Evolutionary conservation across 192 early-diverging fungal genomes (phyloP).

Genomic region (Backusella macrospora): DNA sequence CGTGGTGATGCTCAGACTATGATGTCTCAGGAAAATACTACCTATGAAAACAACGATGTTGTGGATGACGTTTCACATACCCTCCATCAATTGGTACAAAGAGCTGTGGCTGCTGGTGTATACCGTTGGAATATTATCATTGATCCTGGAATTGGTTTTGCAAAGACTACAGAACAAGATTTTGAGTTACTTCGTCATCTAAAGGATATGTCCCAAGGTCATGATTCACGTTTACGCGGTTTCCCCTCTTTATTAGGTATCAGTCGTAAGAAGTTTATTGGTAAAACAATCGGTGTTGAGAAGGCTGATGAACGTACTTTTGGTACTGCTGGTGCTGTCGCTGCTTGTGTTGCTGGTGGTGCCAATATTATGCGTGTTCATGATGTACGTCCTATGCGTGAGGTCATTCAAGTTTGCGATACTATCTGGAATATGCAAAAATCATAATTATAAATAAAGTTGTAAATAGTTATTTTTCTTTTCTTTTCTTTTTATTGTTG

Average conservation of each 20-base stretch:
- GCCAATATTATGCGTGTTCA: constrained; percentile 90
- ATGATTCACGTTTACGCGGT: constrained; percentile 54
- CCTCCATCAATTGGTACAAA: constrained; percentile 66
- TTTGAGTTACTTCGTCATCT: constrained; percentile 83
- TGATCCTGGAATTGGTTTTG: constrained; percentile 98
- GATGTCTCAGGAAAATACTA: constrained; percentile 74
- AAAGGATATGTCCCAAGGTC: constrained; percentile 53
- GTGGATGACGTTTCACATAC: constrained; percentile 70
- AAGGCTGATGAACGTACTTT: constrained; percentile 75
- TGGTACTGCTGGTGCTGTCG: constrained; percentile 90
- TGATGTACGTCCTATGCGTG: constrained; percentile 92
- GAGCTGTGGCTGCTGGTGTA: constrained; percentile 80
- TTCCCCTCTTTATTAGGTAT: constrained; percentile 93
- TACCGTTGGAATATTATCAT: constrained; percentile 96
- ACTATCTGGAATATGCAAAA: constrained; percentile 46
- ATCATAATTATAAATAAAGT: constrained; percentile 11
- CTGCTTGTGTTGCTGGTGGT: constrained; percentile 79
- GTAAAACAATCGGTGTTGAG: constrained; percentile 62
- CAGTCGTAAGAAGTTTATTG: constrained; percentile 92
- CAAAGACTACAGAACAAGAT: constrained; percentile 87
- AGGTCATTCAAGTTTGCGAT: constrained; percentile 87
- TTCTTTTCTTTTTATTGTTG: not conserved
- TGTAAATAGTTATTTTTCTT: constrained; percentile 7
- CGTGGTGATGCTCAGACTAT: constrained; percentile 93
- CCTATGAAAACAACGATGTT: constrained; percentile 70